Percentiles rank a stretch among this genome's conserved stretches.
These are phyloP conservation scores for Cryptococcus depauperatus DNA, from an alignment of 1,284 basidiomycete genomes.

Conservation along the genomic window DNA sequence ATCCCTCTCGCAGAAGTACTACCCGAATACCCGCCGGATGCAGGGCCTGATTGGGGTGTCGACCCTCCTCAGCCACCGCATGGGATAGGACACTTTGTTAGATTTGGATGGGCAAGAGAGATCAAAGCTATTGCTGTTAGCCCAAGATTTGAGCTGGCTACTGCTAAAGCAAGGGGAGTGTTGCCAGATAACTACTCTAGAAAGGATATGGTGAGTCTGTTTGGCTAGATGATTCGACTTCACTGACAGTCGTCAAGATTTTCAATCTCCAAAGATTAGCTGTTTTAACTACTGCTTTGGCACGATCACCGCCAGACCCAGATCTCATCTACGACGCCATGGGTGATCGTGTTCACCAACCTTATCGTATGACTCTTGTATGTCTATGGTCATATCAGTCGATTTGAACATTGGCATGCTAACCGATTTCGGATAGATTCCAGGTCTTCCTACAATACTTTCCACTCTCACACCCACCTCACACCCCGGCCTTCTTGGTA, in stretches of 20 bases:
- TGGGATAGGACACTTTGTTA: constrained; percentile 91
- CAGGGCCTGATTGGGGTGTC: constrained; percentile 80
- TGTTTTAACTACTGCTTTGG: constrained; percentile 93
- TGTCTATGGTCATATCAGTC: neutral
- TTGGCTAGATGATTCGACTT: neutral
- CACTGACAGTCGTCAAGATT: constrained; percentile 53
- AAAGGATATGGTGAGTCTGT: constrained; percentile 72
- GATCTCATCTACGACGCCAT: constrained; percentile 97
- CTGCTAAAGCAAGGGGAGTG: constrained; percentile 85
- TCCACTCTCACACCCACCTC: constrained; percentile 75
- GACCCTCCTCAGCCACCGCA: constrained; percentile 78
- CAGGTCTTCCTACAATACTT: constrained; percentile 84
- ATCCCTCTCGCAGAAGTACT: constrained; percentile 94
- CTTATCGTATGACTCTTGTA: constrained; percentile 77
- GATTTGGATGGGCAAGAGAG: constrained; percentile 75
- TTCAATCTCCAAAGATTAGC: constrained; percentile 97
- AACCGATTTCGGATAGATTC: constrained; percentile 57
- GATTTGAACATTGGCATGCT: neutral
- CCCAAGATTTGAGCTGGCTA: constrained; percentile 92
- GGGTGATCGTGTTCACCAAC: constrained; percentile 98
- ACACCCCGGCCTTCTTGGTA: constrained; percentile 89
- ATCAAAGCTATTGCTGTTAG: constrained; percentile 94
- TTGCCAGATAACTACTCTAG: constrained; percentile 76
- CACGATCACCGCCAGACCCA: constrained; percentile 80
- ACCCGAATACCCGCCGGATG: constrained; percentile 91